Evolutionary conservation across 2,329 filamentous ascomycete genomes (phyloP), one percentile per base, ranked within the genome.

Genomic region (Cercospora brassicicola): DNA sequence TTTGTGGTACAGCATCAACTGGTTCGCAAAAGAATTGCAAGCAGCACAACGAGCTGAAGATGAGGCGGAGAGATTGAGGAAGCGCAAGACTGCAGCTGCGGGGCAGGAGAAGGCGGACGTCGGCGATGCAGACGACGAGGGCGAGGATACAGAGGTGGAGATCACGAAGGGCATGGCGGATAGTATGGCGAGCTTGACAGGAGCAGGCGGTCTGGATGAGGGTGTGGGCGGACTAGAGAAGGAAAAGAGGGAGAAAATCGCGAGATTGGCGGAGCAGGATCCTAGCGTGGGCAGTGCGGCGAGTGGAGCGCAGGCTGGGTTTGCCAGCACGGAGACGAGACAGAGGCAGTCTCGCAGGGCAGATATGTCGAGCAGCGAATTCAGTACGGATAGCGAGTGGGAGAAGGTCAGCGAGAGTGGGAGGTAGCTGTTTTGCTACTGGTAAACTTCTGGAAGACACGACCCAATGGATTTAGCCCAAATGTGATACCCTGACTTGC

Each of bases 1-100:
- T 4, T 85, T 98, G 39, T 99, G 95, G 95, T 93, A 88, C 83
- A 88, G 91, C 66, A 94, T 98, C 82, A 98, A 98, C 86, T 99
- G 95, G 95, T 98, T 99, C 77, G 93, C 92, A 65, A 82, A 82
- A 56, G 94, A 90, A 77, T 79, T 90, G 62, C 77, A 79, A 31
- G 80, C 81, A 33, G 81, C 82, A 71, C 79, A 84, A 72, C 77
- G 76, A 53, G 79, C 81, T 73, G 80, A 84, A 73, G 83, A 84
- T 73, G 84, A 86, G 71, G 83, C 83, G 18, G 83, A 83, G 70
- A 77, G 81, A 69, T 79, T 82, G 60, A 65, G 79, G 74, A 72
- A 77, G 75, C 79, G 71, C 79, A 82, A 71, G 26, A 39, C 55
- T 75, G 68, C 73, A 69, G 68, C 74, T 56, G 53, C 73, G 70